These are phyloP conservation scores for Phialemoniopsis sp. DNA, from an alignment of 2,329 filamentous ascomycete species.

Conservation along the genomic window DNA sequence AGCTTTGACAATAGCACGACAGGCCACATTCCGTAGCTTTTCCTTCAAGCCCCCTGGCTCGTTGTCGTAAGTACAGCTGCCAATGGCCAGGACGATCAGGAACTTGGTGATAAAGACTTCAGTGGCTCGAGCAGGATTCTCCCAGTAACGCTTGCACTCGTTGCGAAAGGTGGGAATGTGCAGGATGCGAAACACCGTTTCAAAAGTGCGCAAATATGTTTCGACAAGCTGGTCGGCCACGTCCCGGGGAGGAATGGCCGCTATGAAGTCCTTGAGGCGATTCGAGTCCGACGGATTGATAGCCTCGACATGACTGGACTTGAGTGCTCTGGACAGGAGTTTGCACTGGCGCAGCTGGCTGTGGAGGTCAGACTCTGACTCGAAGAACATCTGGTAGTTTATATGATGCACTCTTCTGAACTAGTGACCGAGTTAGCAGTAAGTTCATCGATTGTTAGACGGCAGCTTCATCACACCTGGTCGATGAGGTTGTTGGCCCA, in stretches of 20 bases:
- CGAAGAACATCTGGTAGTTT: constrained; percentile 22
- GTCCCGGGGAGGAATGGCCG: constrained; percentile 21
- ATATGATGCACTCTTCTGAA: constrained; percentile 13
- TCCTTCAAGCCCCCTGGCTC: not conserved
- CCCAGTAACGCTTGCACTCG: constrained; percentile 45
- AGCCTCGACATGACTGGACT: constrained; percentile 16
- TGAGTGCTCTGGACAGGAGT: constrained; percentile 32
- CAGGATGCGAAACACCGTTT: constrained; percentile 48
- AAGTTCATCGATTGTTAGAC: no score
- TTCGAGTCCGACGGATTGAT: constrained; percentile 1
- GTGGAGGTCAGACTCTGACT: constrained; percentile 10
- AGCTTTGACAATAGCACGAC: constrained; percentile 5
- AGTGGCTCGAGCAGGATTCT: constrained; percentile 25
- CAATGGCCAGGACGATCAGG: constrained; percentile 43
- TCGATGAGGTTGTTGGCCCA: constrained; percentile 13
- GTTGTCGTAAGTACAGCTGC: constrained; percentile 36
- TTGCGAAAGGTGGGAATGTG: constrained; percentile 48
- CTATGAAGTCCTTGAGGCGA: constrained; percentile 25
- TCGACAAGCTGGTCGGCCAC: constrained; percentile 46
- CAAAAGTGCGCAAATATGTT: constrained; percentile 48
- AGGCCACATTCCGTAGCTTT: constrained; percentile 6
- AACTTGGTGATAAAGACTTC: constrained; percentile 38
- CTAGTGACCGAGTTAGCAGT: constrained; percentile 2
- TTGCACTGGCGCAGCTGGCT: constrained; percentile 32
- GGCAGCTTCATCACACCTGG: not conserved